phyloP scores from a whole-genome alignment of 805 yeast genomes.

The Candida easanensis region DNA sequence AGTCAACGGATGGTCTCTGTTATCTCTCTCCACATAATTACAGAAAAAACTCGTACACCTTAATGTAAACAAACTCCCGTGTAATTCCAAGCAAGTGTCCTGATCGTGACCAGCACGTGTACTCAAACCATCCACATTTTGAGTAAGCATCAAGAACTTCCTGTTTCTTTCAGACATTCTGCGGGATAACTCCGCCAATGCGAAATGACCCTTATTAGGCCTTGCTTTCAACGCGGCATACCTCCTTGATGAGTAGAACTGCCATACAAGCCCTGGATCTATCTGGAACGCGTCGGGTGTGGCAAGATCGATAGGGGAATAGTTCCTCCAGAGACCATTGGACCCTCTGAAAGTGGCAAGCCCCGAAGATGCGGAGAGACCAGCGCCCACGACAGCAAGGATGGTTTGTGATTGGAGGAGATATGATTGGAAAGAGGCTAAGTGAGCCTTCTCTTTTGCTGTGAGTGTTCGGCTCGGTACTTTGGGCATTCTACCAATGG shows the following conservation, averaged over 20 bases:
- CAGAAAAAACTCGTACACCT: slow-evolving; percentile 78
- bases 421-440: slow-evolving; percentile 45
- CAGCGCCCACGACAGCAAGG: slow-evolving; percentile 77
- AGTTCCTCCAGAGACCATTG: slow-evolving; percentile 75
- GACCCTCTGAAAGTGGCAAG: slow-evolving; percentile 70
- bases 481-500: slow-evolving; percentile 8
- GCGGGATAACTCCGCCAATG: slow-evolving; percentile 61
- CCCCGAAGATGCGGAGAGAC: slow-evolving; percentile 76
- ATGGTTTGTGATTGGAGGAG: slow-evolving; percentile 44
- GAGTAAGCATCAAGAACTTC: slow-evolving; percentile 67
- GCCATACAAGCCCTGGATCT: slow-evolving; percentile 90
- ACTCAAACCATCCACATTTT: slow-evolving; percentile 78
- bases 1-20: slow-evolving; percentile 58
- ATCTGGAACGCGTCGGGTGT: slow-evolving; percentile 86
- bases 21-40: slow-evolving; percentile 51
- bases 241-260: slow-evolving; percentile 73
- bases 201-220: slow-evolving; percentile 75
- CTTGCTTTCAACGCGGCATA: slow-evolving; percentile 57
- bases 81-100: slow-evolving; percentile 60
- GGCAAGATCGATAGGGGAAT: slow-evolving; percentile 78
- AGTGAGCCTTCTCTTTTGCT: slow-evolving; percentile 3
- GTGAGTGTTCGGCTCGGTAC: slow-evolving; percentile 1
- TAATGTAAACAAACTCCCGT: slow-evolving; percentile 73
- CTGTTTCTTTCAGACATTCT: slow-evolving; percentile 22
- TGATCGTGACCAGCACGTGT: slow-evolving; percentile 60